Conservation (phyloP, 169 alveolate genomes). For the Cyclospora cayetanensis region DNA sequence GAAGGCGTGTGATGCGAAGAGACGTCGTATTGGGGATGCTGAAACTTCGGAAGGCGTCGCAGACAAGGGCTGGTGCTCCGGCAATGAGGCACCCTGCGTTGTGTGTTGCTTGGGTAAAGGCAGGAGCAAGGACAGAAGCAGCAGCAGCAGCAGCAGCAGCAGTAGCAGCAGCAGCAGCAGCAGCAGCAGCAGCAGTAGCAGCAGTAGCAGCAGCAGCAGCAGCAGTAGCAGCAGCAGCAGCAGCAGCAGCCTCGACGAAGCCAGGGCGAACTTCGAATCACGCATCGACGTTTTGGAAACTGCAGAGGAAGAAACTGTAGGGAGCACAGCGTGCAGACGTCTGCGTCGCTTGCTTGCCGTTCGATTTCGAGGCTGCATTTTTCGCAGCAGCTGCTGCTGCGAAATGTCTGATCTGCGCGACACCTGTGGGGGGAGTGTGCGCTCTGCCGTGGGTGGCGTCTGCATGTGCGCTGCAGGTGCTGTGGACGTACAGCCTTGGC, state of each 20-base stretch:
- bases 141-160: background rate
- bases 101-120: too few relatives aligned
- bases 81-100: too few relatives aligned
- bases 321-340: too few relatives aligned
- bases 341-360: background rate
- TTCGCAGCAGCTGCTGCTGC: slow-evolving; percentile 37
- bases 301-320: too few relatives aligned
- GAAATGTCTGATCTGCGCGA: background rate
- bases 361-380: too few relatives aligned
- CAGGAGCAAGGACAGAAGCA: slow-evolving; percentile 12
- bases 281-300: too few relatives aligned
- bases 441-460: background rate
- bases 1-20: background rate
- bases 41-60: too few relatives aligned
- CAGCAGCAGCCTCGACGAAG: background rate
- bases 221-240: slow-evolving; percentile 41
- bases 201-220: slow-evolving; percentile 24
- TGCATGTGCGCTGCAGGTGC: background rate
- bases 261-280: too few relatives aligned
- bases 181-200: background rate
- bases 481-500: background rate
- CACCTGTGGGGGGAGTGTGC: too few relatives aligned
- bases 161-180: background rate
- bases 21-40: slow-evolving; percentile 17
- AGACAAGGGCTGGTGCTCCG: too few relatives aligned